Conservation (phyloP, 495 filamentous ascomycete genomes). For the Cercophora samala region DNA sequence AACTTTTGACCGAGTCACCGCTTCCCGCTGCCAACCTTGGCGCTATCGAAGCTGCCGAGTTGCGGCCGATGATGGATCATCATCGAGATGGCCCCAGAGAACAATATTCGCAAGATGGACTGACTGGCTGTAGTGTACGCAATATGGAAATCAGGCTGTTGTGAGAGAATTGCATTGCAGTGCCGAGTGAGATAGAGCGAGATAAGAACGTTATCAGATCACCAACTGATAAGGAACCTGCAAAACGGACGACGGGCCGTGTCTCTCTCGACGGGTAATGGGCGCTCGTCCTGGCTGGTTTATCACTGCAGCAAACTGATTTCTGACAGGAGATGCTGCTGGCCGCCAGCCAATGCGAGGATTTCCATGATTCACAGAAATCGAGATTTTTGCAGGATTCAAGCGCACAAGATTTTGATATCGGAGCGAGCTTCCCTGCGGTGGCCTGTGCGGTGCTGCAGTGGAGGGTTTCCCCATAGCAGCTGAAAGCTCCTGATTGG, state of each 20-base stretch:
- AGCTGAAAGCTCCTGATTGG: slow-evolving; percentile 3
- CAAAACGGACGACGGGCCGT: background rate
- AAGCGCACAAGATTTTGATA: slow-evolving; percentile 18
- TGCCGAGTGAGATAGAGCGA: slow-evolving; percentile 2
- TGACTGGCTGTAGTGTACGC: background rate
- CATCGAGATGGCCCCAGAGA: background rate
- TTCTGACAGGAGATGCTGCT: background rate
- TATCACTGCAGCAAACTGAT: background rate
- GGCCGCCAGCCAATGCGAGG: background rate
- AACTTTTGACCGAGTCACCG: slow-evolving; percentile 2
- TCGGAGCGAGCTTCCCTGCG: slow-evolving; percentile 17
- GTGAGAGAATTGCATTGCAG: background rate
- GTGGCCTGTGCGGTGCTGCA: slow-evolving; percentile 12
- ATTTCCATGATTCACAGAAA: slow-evolving; percentile 22
- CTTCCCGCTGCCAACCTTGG: background rate
- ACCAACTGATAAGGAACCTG: background rate
- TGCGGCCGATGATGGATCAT: background rate
- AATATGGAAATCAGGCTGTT: background rate
- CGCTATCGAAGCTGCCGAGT: background rate
- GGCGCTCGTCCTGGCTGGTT: background rate
- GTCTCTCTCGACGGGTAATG: background rate
- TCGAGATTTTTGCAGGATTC: background rate
- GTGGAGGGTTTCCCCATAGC: slow-evolving; percentile 14
- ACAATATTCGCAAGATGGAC: background rate
- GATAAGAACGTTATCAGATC: background rate